Conservation (phyloP, 108 stramenopile genomes). For the Pseudonitzschia multiseries region DNA sequence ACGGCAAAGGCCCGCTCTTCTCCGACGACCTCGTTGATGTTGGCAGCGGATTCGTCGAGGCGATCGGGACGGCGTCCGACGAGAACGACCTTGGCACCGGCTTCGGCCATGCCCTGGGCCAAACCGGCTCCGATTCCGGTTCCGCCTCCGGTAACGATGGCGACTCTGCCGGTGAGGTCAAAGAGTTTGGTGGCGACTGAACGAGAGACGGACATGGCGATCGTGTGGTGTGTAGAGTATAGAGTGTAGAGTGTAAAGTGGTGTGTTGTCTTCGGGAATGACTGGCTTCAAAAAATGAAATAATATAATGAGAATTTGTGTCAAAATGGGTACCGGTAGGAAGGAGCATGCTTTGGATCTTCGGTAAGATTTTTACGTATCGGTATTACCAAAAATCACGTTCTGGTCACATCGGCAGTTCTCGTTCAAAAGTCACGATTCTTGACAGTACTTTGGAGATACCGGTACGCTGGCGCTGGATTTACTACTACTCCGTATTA, state of each 20-base stretch:
- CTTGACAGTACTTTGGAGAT: too few relatives aligned
- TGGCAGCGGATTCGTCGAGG: not conserved
- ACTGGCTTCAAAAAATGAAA: not conserved
- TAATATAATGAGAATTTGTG: too few relatives aligned
- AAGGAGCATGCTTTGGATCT: too few relatives aligned
- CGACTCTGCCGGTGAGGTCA: conserved; percentile 53
- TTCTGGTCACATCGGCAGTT: too few relatives aligned
- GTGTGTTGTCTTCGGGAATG: not conserved
- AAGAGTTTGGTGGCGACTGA: conserved; percentile 26
- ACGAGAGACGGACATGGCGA: conserved; percentile 6
- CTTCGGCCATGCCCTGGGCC: conserved; percentile 13
- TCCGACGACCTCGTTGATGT: conserved; percentile 12
- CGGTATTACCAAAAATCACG: too few relatives aligned
- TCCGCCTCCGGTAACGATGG: conserved; percentile 65
- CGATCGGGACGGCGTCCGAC: conserved; percentile 7
- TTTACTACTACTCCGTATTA: too few relatives aligned
- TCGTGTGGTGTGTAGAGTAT: too few relatives aligned
- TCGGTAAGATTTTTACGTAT: too few relatives aligned
- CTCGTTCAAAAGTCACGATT: too few relatives aligned
- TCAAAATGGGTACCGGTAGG: too few relatives aligned
- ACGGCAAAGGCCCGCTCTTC: conserved; percentile 7
- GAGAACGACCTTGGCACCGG: conserved; percentile 15
- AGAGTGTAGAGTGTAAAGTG: too few relatives aligned
- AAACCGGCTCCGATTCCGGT: conserved; percentile 53
- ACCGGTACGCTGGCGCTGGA: too few relatives aligned